Evolutionary conservation across 768 basidiomycete genomes (phyloP).

Genomic region (Boletales sp.): DNA sequence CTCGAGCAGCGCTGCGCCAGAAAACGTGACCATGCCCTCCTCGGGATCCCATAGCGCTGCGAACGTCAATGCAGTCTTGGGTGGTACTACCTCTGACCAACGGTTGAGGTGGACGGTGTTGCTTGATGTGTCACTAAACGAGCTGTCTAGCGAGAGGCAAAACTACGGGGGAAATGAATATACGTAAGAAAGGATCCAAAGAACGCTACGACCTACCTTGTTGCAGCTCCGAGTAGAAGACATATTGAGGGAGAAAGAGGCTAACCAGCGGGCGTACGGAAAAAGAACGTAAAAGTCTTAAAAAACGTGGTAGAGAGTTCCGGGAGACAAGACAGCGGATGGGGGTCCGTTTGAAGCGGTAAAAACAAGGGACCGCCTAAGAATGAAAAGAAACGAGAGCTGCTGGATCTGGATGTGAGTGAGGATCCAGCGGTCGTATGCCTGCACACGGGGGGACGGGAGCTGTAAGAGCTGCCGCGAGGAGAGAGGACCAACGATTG

Average conservation of each 20-base stretch:
- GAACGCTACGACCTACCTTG: constrained; percentile 16
- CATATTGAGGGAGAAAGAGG: constrained; percentile 5
- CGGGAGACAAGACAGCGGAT: neutral
- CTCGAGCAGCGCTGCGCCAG: constrained; percentile 45
- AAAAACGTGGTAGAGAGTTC: neutral
- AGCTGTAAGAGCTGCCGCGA: constrained; percentile 8
- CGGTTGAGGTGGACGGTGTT: constrained; percentile 26
- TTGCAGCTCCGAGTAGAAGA: constrained; percentile 15
- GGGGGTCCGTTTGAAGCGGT: neutral
- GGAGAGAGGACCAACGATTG: constrained; percentile 1
- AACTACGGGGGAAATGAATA: constrained; percentile 12
- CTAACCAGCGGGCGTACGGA: neutral
- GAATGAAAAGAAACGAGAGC: neutral
- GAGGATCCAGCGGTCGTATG: constrained; percentile 20
- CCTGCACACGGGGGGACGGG: constrained; percentile 19
- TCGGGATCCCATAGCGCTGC: constrained; percentile 59
- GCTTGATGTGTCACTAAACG: constrained; percentile 8
- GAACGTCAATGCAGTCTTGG: constrained; percentile 54
- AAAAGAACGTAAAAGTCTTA: neutral
- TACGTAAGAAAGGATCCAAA: neutral
- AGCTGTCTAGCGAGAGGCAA: constrained; percentile 22
- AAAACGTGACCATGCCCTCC: constrained; percentile 56
- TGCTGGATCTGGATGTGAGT: neutral
- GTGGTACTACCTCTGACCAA: constrained; percentile 58
- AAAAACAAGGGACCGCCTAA: neutral